Evolutionary conservation across 768 basidiomycete species (phyloP).

Genomic region (Termitomyces sp.): DNA sequence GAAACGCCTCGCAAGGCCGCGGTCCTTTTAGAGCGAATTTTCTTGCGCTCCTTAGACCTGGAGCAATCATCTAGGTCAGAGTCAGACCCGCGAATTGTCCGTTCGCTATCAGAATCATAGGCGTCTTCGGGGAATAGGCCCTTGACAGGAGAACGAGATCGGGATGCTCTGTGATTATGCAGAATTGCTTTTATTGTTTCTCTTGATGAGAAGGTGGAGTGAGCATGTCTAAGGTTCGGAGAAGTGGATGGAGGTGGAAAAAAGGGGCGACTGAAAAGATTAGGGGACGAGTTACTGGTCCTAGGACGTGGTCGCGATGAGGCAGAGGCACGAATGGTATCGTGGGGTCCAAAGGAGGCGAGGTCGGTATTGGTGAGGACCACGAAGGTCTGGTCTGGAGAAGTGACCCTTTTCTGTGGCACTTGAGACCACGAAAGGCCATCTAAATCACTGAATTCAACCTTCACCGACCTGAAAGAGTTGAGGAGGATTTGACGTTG

Average conservation of each 20-base stretch:
- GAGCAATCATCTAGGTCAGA: conserved; percentile 6
- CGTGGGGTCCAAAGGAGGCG: conserved; percentile 32
- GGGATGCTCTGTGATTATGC: conserved; percentile 22
- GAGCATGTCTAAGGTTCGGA: conserved; percentile 5
- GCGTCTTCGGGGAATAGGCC: conserved; percentile 23
- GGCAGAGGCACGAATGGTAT: conserved; percentile 39
- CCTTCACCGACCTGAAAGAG: conserved; percentile 56
- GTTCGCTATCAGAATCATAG: conserved; percentile 16
- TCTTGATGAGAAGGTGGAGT: conserved; percentile 8
- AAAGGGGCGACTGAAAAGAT: conserved; percentile 19
- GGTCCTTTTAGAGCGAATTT: background rate
- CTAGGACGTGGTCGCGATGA: conserved; percentile 12
- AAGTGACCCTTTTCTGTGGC: conserved; percentile 1
- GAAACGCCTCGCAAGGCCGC: background rate
- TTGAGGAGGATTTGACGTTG: conserved; percentile 36
- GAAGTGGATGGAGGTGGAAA: conserved; percentile 9
- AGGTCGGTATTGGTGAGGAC: conserved; percentile 38
- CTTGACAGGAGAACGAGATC: conserved; percentile 30
- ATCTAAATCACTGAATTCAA: conserved; percentile 62
- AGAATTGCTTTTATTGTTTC: conserved; percentile 14
- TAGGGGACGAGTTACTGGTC: conserved; percentile 22
- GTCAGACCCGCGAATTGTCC: conserved; percentile 13
- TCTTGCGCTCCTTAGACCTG: conserved; percentile 10
- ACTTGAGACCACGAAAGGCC: conserved; percentile 46
- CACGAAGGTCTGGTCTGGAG: conserved; percentile 23